Conservation (phyloP, 2,329 filamentous ascomycete genomes). For the Fusarium chaquense region DNA sequence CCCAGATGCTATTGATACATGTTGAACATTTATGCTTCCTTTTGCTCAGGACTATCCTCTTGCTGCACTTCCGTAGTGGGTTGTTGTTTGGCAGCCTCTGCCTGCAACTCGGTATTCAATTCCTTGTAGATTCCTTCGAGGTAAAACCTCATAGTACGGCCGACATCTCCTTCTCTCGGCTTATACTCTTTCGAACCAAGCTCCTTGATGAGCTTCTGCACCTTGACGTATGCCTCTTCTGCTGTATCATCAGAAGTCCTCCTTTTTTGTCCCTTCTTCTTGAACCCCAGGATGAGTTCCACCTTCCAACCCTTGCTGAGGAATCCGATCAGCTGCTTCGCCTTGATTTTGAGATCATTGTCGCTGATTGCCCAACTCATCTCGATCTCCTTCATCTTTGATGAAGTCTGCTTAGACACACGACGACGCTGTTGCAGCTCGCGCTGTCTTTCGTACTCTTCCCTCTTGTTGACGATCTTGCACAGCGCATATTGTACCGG, state of each 20-base stretch:
- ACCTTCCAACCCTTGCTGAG: conserved; percentile 80
- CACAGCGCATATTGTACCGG: conserved; percentile 69
- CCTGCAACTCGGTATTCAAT: not conserved
- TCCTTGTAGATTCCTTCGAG: conserved; percentile 53
- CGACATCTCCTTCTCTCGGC: conserved; percentile 59
- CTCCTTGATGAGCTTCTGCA: conserved; percentile 53
- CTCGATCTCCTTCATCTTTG: conserved; percentile 80
- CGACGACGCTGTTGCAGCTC: conserved; percentile 59
- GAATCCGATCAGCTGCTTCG: conserved; percentile 76
- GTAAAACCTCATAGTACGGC: conserved; percentile 58
- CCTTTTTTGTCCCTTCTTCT: conserved; percentile 71
- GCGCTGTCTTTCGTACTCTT: conserved; percentile 59
- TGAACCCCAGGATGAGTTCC: conserved; percentile 73
- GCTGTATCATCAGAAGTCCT: conserved; percentile 72
- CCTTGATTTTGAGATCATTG: conserved; percentile 79
- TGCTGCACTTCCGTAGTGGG: not conserved
- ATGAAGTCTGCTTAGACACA: conserved; percentile 56
- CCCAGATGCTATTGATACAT: conserved; percentile 41
- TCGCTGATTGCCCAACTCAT: conserved; percentile 87
- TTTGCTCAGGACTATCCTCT: not conserved
- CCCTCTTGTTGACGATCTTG: conserved; percentile 73
- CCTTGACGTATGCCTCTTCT: conserved; percentile 62
- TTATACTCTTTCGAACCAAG: conserved; percentile 59
- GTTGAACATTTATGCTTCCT: conserved; percentile 13
- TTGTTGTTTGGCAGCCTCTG: not conserved